phyloP scores from a whole-genome alignment of 345 rosid species.

The Firmiana major region DNA sequence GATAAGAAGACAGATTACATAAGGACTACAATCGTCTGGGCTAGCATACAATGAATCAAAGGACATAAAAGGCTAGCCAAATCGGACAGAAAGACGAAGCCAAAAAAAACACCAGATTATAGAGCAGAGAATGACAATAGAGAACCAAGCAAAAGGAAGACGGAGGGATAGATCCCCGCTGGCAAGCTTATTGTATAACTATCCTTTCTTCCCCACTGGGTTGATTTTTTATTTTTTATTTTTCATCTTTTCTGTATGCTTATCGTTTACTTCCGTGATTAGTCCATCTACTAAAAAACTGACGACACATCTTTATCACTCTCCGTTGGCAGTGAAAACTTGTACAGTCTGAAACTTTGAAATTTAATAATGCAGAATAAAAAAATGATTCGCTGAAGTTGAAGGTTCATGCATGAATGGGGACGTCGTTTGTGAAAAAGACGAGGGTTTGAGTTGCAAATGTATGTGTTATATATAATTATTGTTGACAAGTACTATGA shows the following conservation, averaged over 20 bases:
- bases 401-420: background rate
- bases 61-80: too few species aligned
- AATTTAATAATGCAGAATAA: background rate
- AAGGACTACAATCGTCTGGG: too few species aligned
- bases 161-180: too few species aligned
- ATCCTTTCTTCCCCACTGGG: too few species aligned
- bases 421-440: conserved; percentile 29
- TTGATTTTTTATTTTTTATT: too few species aligned
- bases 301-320: conserved; percentile 29
- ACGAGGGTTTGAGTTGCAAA: conserved; percentile 35
- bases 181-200: too few species aligned
- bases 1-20: too few species aligned
- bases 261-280: conserved; percentile 13
- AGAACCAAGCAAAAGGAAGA: too few species aligned
- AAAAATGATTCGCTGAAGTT: conserved; percentile 16
- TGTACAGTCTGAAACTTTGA: conserved; percentile 12
- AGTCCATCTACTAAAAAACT: conserved; percentile 5
- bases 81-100: too few species aligned
- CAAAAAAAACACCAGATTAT: too few species aligned
- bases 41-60: too few species aligned
- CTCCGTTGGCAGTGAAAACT: conserved; percentile 2
- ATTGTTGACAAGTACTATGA: background rate
- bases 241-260: background rate
- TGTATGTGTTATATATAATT: background rate
- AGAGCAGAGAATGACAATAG: too few species aligned